These are phyloP conservation scores for Rhodocollybia butyracea DNA, from an alignment of 768 basidiomycete species.

Conservation along the genomic window DNA sequence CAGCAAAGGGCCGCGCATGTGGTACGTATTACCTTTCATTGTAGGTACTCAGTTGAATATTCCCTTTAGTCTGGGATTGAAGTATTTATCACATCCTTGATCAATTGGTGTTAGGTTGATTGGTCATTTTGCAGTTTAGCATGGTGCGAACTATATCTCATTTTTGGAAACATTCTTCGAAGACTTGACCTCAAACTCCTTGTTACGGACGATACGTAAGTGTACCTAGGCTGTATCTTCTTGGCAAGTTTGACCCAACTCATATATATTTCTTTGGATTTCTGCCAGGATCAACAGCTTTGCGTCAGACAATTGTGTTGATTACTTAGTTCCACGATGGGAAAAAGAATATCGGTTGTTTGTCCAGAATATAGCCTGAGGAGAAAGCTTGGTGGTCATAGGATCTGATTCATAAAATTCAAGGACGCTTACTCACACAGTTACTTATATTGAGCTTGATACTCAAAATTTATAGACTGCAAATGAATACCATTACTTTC, in stretches of 20 bases:
- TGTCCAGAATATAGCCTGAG: too few relatives aligned
- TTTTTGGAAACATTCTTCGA: slow-evolving; percentile 8
- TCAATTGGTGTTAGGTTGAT: background rate
- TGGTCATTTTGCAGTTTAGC: background rate
- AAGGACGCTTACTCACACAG: too few relatives aligned
- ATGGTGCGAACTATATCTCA: slow-evolving; percentile 12
- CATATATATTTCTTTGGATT: background rate
- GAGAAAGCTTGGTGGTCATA: too few relatives aligned
- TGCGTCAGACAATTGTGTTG: background rate
- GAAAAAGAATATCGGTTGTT: background rate
- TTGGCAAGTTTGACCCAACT: background rate
- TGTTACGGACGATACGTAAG: slow-evolving; percentile 4
- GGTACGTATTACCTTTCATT: background rate
- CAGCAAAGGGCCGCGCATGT: slow-evolving; percentile 7
- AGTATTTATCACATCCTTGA: background rate
- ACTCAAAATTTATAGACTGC: too few relatives aligned
- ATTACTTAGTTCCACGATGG: slow-evolving; percentile 2
- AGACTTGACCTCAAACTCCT: background rate
- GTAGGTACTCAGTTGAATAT: background rate
- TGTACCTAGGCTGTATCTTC: background rate
- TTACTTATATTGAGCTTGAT: too few relatives aligned
- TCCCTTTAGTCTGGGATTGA: background rate
- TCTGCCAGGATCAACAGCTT: background rate
- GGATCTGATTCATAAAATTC: too few relatives aligned
- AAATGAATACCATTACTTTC: too few relatives aligned